Evolutionary conservation across 257 asterid genomes (phyloP), one percentile per base, ranked within the genome.

Genomic region (Euphrasia confusa): DNA sequence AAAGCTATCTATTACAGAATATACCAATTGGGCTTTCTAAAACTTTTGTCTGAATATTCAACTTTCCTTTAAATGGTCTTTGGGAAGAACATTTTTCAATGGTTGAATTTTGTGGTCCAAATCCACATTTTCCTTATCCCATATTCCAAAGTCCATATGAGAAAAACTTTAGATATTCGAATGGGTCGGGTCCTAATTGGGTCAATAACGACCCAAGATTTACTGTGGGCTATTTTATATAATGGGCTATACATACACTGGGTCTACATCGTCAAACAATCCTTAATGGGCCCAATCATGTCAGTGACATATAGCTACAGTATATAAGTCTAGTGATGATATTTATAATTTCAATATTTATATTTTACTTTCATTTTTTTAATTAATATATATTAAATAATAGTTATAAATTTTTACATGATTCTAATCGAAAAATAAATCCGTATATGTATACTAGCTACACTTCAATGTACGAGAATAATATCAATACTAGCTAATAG

Each of bases 41-140:
- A 66, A 54, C 54, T 61, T 67, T 67, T 45, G 58, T 56, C 60
- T 55, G 77, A 40, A 72, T 72, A 72, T 76, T 72, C 78, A 56
- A 48, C 73, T 76, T 76, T 68, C 68, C 27, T 50, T 50, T 53
- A 26, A 42, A 56, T 50, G 33, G 53, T 58, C 48, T 53, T 45
- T 32, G 11, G 47, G 58, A 15, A 62, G 27, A 53, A 67, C 21
- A 71, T 71, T 68, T 74, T 75, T 68, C 63, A 68, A 52, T 66
- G 65, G 79, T 66, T 66, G 39, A 67, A 67, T 50, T 21, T 21
- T 48, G 40, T 45, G 52, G 52, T 45, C 52, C 71, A 27, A 69
- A 3, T 45, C 7, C 1, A 47, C 52, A 69, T 63, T 58, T 72
- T 56, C 45, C 60, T 70, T 2, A 18, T 45, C 24, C 24, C 24